Percentiles rank a stretch among this genome's conserved stretches.
Evolutionary conservation across 371 early-diverging fungal genomes (phyloP).

Genomic region (Mucor piriformis): DNA sequence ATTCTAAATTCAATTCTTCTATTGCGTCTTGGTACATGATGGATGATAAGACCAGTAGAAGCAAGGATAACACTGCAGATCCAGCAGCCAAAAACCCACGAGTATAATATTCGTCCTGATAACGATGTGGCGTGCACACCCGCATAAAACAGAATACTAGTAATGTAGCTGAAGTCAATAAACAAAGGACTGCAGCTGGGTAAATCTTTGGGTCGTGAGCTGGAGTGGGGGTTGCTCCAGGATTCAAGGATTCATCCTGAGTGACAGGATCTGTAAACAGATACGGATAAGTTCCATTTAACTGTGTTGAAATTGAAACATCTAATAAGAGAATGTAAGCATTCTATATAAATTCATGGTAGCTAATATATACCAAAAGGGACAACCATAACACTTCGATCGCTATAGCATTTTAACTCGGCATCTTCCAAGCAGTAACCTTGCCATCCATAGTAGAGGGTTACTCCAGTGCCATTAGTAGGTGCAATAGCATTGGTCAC

Average conservation of each 20-base stretch:
- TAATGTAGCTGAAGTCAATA: constrained; percentile 32
- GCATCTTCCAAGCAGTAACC: constrained; percentile 42
- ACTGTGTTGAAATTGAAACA: constrained; percentile 23
- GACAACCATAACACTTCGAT: constrained; percentile 37
- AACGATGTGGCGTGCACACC: constrained; percentile 16
- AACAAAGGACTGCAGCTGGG: constrained; percentile 39
- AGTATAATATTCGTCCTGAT: constrained; percentile 40
- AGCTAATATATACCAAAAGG: constrained; percentile 58
- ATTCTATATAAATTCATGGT: no score
- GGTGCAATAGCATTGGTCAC: constrained; percentile 27
- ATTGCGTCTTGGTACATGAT: constrained; percentile 45
- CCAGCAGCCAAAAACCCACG: constrained; percentile 45
- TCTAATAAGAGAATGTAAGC: constrained; percentile 22
- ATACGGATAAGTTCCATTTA: constrained; percentile 40
- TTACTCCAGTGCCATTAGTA: background rate
- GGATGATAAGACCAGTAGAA: constrained; percentile 31
- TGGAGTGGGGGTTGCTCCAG: constrained; percentile 37
- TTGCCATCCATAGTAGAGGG: constrained; percentile 38
- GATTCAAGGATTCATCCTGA: constrained; percentile 37
- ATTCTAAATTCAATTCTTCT: constrained; percentile 31
- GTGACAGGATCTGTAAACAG: constrained; percentile 31
- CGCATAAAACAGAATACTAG: constrained; percentile 23
- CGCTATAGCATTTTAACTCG: constrained; percentile 20
- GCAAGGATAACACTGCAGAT: constrained; percentile 31
- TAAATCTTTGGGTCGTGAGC: constrained; percentile 47